phyloP scores from a whole-genome alignment of 108 stramenopile species.

The Nitzschia palea region DNA sequence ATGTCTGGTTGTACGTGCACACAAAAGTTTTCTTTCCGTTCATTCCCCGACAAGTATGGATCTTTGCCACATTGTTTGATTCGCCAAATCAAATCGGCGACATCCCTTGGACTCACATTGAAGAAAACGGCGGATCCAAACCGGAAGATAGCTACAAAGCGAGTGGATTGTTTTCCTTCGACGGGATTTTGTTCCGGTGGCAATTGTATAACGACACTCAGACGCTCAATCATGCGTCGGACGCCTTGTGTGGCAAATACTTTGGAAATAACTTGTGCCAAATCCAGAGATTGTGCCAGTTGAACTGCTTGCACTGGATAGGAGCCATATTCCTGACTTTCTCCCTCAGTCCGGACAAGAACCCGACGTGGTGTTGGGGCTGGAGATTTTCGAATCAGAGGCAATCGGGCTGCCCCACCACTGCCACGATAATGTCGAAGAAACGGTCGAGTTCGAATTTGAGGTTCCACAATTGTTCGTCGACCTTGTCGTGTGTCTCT shows the following conservation, averaged over 20 bases:
- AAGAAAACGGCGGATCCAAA: constrained; percentile 92
- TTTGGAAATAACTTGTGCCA: constrained; percentile 60
- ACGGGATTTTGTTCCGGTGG: constrained; percentile 9
- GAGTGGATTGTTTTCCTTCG: constrained; percentile 30
- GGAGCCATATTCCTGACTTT: constrained; percentile 9
- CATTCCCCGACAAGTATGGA: constrained; percentile 69
- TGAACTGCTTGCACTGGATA: constrained; percentile 49
- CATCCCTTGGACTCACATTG: constrained; percentile 74
- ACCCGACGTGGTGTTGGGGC: constrained; percentile 3
- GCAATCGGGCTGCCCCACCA: not conserved
- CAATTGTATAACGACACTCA: constrained; percentile 37
- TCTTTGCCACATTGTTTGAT: constrained; percentile 66
- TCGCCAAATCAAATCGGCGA: constrained; percentile 51
- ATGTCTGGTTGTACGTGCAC: constrained; percentile 62
- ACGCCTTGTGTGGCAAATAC: constrained; percentile 61
- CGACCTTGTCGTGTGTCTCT: not conserved
- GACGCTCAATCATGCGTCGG: constrained; percentile 36
- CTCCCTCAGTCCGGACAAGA: not conserved
- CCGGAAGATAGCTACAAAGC: constrained; percentile 85
- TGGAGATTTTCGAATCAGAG: constrained; percentile 1
- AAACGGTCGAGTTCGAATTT: constrained; percentile 24
- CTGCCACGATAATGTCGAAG: constrained; percentile 18
- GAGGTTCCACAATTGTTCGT: constrained; percentile 20
- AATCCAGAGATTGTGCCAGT: constrained; percentile 72
- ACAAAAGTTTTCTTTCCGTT: constrained; percentile 84